Base-by-base conservation (phyloP, 768 basidiomycete genomes). In the Boletus subcaerulescens region DNA sequence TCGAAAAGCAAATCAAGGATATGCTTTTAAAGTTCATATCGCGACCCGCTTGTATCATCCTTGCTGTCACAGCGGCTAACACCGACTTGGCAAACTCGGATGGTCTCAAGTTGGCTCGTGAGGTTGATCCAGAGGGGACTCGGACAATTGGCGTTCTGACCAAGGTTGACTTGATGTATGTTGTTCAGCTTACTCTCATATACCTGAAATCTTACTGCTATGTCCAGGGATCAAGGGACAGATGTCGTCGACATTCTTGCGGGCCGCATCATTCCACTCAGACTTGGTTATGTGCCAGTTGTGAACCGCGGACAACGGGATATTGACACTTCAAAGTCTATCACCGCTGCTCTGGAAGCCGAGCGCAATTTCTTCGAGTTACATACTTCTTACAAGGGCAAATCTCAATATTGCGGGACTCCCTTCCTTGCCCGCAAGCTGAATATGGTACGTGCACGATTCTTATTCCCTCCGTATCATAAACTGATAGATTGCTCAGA, bases 211-310 rank as follows among this genome's bases (percentile, higher is more conserved):
- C 50, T 67, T 29, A 67, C 29, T n/a, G 33, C 10, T 29, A 8
- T 38, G 60, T 48, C 55, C 55, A 96, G 93, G 93, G 96, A 99
- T 76, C 82, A 81, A 65, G 97, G 97, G 51, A 98, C 96, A 7
- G 96, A 99, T 70, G 97, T 99, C 35, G 94, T 99, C 29, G 97
- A 99, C 72, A 98, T 99, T 69, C 84, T 99, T 45, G 97, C 97
- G 5, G 96, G 97, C 10, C 86, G 97, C 47, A 85, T 99, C 62
- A 98, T 98, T 66, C 97, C 96, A 46, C 81, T 99, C 36, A 87
- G 97, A 55, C 75, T 99, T 40, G 97, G 97, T 48, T 99, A 98
- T 68, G 97, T 98, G 4, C 97, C 97, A 11, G 97, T 99, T 10
- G 97, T 99, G 65, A 99, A 99, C 72, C 86, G 97, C 69, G 95